Base-by-base conservation (phyloP, 257 asterid genomes). In the Ballota nigra region DNA sequence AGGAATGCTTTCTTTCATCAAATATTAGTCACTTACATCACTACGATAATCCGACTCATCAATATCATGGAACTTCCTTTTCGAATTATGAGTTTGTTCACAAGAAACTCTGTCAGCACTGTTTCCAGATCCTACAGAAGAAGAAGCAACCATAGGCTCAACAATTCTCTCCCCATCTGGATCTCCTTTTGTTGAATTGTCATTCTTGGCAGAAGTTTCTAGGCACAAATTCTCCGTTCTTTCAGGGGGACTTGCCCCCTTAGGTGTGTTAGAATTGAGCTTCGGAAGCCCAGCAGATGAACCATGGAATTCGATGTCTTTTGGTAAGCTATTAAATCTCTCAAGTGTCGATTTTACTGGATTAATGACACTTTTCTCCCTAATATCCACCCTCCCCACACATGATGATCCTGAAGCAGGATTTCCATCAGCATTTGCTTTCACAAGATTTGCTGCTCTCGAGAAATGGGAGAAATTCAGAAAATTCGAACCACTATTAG, bases 101-200 rank as follows among this genome's bases (percentile, higher is more conserved):
- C 80, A 85, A 22, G 99, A 92, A 79, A 86, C 81, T 79, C 91
- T 82, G 68, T 88, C 96, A 15, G 74, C 92, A 69, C 96, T 84
- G 53, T 88, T 84, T 16, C 89, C 98, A 12, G 99, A 95, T 75
- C 99, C 90, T 5, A 89, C 97, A 62, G 99, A 95, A 70, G 98
- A 93, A 36, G 88, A 86, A 81, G 88, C 92, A 79, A 86, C 86
- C 77, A 77, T 74, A 47, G 87, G 87, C 78, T 92, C 96, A 47
- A 77, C 79, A 41, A 38, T 72, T 80, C 62, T 83, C 77, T 89
- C 96, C 33, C 80, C 80, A 61, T 79, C 82, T 7, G 74, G 78
- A 16, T 71, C 75, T 66, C 80, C 82, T 76, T 73, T 83, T 8
- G 40, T 67, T 10, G 72, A 55, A 70, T 70, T 68, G 7, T 75